These are phyloP conservation scores for Moesziomyces sp. DNA, from an alignment of 1,284 basidiomycete species.

Conservation along the genomic window DNA sequence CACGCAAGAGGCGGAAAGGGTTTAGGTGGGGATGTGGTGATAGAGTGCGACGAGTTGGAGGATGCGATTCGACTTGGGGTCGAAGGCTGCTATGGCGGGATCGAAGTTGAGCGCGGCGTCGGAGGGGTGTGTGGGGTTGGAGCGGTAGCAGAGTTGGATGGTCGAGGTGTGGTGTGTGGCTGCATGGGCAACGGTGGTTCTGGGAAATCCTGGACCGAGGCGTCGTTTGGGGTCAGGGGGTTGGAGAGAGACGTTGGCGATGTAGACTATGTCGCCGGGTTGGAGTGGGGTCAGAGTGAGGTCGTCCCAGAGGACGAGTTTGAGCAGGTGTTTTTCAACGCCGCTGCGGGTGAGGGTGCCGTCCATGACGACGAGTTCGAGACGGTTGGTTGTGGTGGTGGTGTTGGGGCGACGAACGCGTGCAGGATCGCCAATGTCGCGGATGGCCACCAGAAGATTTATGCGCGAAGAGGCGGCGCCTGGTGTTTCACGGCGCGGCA, in stretches of 20 bases:
- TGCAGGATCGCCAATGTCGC: conserved; percentile 16
- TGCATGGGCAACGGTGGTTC: conserved; percentile 4
- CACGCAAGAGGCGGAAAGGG: not conserved
- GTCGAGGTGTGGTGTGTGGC: not conserved
- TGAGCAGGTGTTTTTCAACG: conserved; percentile 20
- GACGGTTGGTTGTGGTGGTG: not conserved
- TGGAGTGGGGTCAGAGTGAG: conserved; percentile 8
- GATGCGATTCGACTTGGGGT: conserved; percentile 13
- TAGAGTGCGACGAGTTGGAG: not conserved
- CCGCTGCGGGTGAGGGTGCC: conserved; percentile 2
- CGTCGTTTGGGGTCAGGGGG: not conserved
- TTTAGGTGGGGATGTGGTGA: not conserved
- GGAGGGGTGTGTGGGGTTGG: not conserved
- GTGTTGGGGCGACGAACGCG: conserved; percentile 5
- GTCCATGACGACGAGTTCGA: conserved; percentile 31
- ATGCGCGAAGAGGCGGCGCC: conserved; percentile 7
- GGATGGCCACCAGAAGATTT: conserved; percentile 35
- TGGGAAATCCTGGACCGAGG: conserved; percentile 16
- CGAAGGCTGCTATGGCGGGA: conserved; percentile 15
- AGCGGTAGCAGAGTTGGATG: conserved; percentile 29
- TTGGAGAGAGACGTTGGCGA: conserved; percentile 13
- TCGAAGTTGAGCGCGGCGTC: conserved; percentile 26
- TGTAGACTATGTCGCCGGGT: conserved; percentile 24
- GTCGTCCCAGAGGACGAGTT: conserved; percentile 22
- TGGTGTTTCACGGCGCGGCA: not conserved